These are phyloP conservation scores for Monosporozyma siamensis DNA, from an alignment of 805 yeast genomes.

Conservation along the genomic window DNA sequence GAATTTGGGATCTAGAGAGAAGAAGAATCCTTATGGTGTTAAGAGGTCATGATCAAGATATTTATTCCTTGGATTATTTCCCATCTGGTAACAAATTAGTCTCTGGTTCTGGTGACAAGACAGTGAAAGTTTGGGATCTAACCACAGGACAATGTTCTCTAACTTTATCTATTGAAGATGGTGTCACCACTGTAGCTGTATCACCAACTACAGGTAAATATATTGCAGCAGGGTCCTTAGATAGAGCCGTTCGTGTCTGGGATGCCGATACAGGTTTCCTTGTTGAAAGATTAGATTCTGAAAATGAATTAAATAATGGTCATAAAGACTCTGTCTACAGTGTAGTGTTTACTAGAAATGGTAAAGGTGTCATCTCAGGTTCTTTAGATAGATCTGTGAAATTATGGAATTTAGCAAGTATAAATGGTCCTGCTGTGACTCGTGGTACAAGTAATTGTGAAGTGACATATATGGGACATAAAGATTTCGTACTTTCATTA, in stretches of 20 bases:
- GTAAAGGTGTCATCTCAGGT: slow-evolving; percentile 87
- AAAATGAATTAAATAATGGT: slow-evolving; percentile 80
- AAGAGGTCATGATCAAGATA: slow-evolving; percentile 95
- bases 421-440: slow-evolving; percentile 11
- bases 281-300: slow-evolving; percentile 86
- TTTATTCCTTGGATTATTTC: slow-evolving; percentile 89
- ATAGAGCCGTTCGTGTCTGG: slow-evolving; percentile 94
- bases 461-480: slow-evolving; percentile 90
- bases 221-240: slow-evolving; percentile 94
- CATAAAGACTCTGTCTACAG: slow-evolving; percentile 94
- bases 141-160: slow-evolving; percentile 78
- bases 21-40: slow-evolving; percentile 77
- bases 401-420: slow-evolving; percentile 61
- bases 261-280: slow-evolving; percentile 86
- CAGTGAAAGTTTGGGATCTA: slow-evolving; percentile 94
- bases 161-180: slow-evolving; percentile 88
- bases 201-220: slow-evolving; percentile 82
- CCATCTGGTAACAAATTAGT: slow-evolving; percentile 90
- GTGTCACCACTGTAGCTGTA: slow-evolving; percentile 95
- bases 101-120: slow-evolving; percentile 93
- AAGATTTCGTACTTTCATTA: slow-evolving; percentile 89
- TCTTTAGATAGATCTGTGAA: slow-evolving; percentile 93
- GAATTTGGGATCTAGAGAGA: slow-evolving; percentile 91
- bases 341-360: slow-evolving; percentile 86
- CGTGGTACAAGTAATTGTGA: slow-evolving; percentile 44